phyloP scores from a whole-genome alignment of 257 asterid species.

The Nicotiana paniculata region DNA sequence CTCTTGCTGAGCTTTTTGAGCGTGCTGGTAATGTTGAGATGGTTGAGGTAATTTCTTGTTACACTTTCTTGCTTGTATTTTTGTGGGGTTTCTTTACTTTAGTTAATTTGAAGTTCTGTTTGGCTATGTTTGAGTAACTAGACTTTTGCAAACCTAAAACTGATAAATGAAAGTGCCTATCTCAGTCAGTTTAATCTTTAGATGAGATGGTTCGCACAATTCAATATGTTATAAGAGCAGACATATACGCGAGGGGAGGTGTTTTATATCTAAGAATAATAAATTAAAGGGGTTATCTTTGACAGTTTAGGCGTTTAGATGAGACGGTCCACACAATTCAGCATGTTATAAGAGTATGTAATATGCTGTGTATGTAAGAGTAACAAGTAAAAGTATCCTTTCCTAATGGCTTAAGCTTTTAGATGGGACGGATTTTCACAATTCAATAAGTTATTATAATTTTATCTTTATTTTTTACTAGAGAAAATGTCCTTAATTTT shows the following conservation, averaged over 20 bases:
- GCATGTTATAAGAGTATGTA: neutral
- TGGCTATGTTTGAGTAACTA: neutral
- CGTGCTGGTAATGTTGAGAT: slow-evolving; percentile 76
- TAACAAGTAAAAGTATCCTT: neutral
- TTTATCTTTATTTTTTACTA: neutral
- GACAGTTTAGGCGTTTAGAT: neutral
- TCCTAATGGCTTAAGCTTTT: neutral
- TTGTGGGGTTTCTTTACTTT: neutral
- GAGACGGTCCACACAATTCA: neutral
- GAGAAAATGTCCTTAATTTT: neutral
- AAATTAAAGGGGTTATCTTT: neutral
- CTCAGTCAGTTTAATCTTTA: neutral
- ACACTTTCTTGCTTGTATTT: neutral
- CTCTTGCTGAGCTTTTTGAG: slow-evolving; percentile 73
- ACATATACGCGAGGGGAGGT: neutral
- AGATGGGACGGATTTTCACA: neutral
- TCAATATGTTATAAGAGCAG: neutral
- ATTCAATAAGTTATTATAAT: neutral
- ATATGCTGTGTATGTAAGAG: neutral
- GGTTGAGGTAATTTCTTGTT: slow-evolving; percentile 65
- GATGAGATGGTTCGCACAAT: neutral
- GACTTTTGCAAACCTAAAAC: neutral
- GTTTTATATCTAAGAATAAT: neutral
- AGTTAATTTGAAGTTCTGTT: neutral
- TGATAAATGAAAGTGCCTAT: neutral